Evolutionary conservation across 1,139 yeast genomes (phyloP).

Genomic region (Magnusiomyces sp.): DNA sequence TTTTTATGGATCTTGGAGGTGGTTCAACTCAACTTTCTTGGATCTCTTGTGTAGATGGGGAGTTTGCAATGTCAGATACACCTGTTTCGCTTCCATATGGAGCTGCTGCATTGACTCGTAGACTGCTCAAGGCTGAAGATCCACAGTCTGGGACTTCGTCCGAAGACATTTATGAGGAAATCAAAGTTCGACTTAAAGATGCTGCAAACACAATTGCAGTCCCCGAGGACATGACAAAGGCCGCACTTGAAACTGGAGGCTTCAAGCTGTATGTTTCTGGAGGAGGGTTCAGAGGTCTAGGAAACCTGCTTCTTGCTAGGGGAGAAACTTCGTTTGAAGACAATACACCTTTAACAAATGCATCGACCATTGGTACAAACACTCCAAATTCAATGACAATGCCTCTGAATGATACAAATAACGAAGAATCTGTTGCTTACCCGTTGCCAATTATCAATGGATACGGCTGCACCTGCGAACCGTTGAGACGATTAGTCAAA

Average conservation of each 20-base stretch:
- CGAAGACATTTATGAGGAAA: constrained; percentile 20
- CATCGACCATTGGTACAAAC: background rate
- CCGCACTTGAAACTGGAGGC: constrained; percentile 46
- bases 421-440: constrained; percentile 45
- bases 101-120: constrained; percentile 51
- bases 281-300: constrained; percentile 59
- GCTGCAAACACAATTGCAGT: constrained; percentile 40
- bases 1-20: constrained; percentile 61
- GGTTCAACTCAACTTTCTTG: constrained; percentile 58
- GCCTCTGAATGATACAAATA: constrained; percentile 24
- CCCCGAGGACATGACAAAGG: constrained; percentile 21
- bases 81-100: constrained; percentile 62
- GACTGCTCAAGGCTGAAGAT: constrained; percentile 39
- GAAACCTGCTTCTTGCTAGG: constrained; percentile 44
- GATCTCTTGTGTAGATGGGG: constrained; percentile 48
- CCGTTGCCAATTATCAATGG: constrained; percentile 53
- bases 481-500: constrained; percentile 32
- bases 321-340: background rate
- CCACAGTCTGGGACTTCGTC: constrained; percentile 16
- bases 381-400: constrained; percentile 17
- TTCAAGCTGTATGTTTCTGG: constrained; percentile 55
- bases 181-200: constrained; percentile 30
- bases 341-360: background rate
- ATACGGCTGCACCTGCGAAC: constrained; percentile 45
- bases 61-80: constrained; percentile 42